These are phyloP conservation scores for Lasiosphaeris hirsuta DNA, from an alignment of 495 filamentous ascomycete genomes.

Conservation along the genomic window DNA sequence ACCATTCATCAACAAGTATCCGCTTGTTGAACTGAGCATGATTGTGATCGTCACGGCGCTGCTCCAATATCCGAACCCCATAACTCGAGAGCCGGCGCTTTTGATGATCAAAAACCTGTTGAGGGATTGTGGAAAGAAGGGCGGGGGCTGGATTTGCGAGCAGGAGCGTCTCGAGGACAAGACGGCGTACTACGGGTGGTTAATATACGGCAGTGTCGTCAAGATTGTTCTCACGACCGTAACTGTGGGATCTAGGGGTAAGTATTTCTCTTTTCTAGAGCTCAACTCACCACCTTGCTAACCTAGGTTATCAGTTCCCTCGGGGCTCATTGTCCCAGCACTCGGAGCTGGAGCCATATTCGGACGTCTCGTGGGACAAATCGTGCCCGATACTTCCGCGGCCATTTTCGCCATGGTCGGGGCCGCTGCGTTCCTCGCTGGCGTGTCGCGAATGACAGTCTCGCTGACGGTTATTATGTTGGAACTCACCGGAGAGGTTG, in stretches of 20 bases:
- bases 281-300: not conserved
- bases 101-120: conserved; percentile 53
- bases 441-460: conserved; percentile 57
- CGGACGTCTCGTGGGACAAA: conserved; percentile 53
- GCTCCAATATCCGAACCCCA: conserved; percentile 54
- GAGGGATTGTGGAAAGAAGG: conserved; percentile 44
- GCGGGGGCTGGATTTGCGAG: conserved; percentile 46
- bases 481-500: conserved; percentile 47
- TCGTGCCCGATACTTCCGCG: conserved; percentile 34
- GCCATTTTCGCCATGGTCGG: conserved; percentile 62
- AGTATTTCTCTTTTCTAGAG: not conserved
- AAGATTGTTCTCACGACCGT: conserved; percentile 55
- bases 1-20: conserved; percentile 48
- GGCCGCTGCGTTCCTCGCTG: conserved; percentile 57
- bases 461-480: conserved; percentile 62
- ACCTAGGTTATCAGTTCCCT: conserved; percentile 40
- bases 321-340: conserved; percentile 57
- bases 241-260: conserved; percentile 51
- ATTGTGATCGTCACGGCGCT: conserved; percentile 52
- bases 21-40: conserved; percentile 51
- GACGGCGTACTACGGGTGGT: conserved; percentile 44
- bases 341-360: conserved; percentile 56
- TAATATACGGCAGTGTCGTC: conserved; percentile 49
- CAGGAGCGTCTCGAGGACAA: conserved; percentile 37
- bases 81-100: conserved; percentile 52